phyloP scores from a whole-genome alignment of 352 stramenopile species.

The Globisporangium nodosum region DNA sequence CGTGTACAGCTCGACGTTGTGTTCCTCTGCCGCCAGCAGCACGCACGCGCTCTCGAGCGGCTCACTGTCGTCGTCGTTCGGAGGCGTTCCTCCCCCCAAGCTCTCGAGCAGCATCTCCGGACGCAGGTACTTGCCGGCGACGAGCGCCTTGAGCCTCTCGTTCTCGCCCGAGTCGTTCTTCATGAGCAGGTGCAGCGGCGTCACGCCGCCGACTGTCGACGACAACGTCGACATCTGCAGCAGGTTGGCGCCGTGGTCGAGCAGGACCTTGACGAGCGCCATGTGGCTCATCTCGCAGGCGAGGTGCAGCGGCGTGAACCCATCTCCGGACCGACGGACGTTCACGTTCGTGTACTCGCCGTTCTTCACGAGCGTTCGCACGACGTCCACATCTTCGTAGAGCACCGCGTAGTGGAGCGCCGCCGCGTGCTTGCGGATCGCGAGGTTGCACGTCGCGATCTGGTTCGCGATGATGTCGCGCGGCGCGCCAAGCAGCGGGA shows the following conservation, averaged over 20 bases:
- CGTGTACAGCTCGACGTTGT: conserved; percentile 41
- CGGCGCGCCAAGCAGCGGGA: conserved; percentile 33
- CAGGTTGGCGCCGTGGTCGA: conserved; percentile 46
- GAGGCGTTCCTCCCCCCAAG: conserved; percentile 4
- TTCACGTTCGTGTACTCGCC: conserved; percentile 45
- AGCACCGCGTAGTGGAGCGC: conserved; percentile 65
- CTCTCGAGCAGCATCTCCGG: conserved; percentile 41
- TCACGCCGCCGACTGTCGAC: conserved; percentile 27
- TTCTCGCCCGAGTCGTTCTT: conserved; percentile 44
- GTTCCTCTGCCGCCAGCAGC: conserved; percentile 45
- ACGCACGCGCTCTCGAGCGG: conserved; percentile 24
- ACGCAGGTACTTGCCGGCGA: conserved; percentile 29
- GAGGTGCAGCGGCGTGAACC: conserved; percentile 63
- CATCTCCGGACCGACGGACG: conserved; percentile 48
- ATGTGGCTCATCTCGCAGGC: conserved; percentile 51
- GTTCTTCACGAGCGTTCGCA: conserved; percentile 24
- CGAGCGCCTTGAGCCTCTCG: conserved; percentile 36
- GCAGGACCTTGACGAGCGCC: conserved; percentile 36
- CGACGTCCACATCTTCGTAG: conserved; percentile 44
- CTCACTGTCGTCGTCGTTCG: background rate
- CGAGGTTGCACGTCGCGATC: conserved; percentile 18
- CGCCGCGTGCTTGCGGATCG: conserved; percentile 36
- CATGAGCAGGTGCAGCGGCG: conserved; percentile 45
- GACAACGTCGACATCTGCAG: conserved; percentile 43
- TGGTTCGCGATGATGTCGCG: conserved; percentile 12